Evolutionary conservation across 2,329 filamentous ascomycete genomes (phyloP).

Genomic region (Scopulariopsis brevicaulis): DNA sequence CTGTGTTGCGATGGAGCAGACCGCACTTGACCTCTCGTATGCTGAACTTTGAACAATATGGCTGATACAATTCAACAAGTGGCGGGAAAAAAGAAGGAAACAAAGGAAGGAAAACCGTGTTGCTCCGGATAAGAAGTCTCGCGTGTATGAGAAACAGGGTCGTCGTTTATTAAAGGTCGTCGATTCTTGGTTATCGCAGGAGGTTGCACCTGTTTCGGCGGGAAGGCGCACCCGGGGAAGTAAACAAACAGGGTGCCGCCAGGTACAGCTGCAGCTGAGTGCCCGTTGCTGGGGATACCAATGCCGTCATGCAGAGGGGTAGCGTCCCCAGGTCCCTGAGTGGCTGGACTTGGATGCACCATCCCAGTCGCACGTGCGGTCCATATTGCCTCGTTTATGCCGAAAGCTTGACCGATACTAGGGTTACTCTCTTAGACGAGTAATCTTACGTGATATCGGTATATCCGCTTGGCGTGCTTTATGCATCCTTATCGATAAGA

Average conservation of each 20-base stretch:
- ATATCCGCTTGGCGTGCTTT: not conserved
- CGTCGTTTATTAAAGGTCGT: slow-evolving; percentile 3
- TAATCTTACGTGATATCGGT: not conserved
- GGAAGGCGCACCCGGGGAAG: not conserved
- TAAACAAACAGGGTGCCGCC: slow-evolving; percentile 4
- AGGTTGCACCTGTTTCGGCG: not conserved
- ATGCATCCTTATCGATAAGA: not conserved
- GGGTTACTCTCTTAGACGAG: not conserved
- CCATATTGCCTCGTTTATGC: not conserved
- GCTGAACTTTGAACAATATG: too few species aligned
- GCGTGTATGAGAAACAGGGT: not conserved
- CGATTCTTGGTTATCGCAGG: not conserved
- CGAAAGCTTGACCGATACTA: not conserved
- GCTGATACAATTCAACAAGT: not conserved
- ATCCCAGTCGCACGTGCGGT: not conserved
- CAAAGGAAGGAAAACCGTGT: not conserved
- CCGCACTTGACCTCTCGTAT: too few species aligned
- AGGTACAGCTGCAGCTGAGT: not conserved
- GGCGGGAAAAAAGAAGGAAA: not conserved
- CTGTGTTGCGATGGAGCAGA: too few species aligned
- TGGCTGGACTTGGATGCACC: not conserved
- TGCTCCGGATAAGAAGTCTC: not conserved
- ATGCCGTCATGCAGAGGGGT: not conserved
- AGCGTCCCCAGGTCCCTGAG: not conserved
- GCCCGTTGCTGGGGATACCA: slow-evolving; percentile 2